Evolutionary conservation across 208 protist genomes (phyloP).

Genomic region (Porcisia hertigi): DNA sequence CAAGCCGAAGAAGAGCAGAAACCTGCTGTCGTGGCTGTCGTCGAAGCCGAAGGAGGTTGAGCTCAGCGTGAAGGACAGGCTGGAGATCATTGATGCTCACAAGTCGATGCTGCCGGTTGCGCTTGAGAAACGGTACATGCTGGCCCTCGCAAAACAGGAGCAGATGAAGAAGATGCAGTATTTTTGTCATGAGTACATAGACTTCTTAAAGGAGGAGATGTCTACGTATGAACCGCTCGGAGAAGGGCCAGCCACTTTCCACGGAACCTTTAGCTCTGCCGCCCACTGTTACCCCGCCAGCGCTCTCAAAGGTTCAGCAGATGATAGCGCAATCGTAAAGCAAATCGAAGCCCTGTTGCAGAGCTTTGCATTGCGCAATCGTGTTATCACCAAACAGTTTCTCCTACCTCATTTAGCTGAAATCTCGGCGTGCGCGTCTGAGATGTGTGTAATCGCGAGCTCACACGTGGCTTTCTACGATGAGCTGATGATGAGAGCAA

Average conservation of each 20-base stretch:
- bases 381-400: constrained; percentile 14
- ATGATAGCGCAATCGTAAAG: constrained; percentile 9
- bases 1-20: constrained; percentile 27
- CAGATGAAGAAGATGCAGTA: constrained; percentile 26
- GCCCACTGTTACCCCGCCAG: constrained; percentile 14
- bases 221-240: constrained; percentile 22
- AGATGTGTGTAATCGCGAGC: constrained; percentile 18
- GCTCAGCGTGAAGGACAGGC: constrained; percentile 26
- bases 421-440: constrained; percentile 10
- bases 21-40: constrained; percentile 34
- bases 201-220: constrained; percentile 11
- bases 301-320: constrained; percentile 4
- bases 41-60: constrained; percentile 32
- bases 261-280: constrained; percentile 9
- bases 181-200: constrained; percentile 22
- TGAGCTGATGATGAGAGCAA: constrained; percentile 24
- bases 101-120: constrained; percentile 9
- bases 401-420: constrained; percentile 19
- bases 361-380: constrained; percentile 20
- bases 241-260: constrained; percentile 11
- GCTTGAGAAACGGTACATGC: constrained; percentile 34
- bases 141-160: constrained; percentile 23
- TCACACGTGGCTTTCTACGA: constrained; percentile 28
- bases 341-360: constrained; percentile 17
- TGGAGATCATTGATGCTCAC: constrained; percentile 21